Evolutionary conservation across 139 green algal species (phyloP), one percentile per base, ranked within the genome.

Genomic region (Tetraselmis striata): DNA sequence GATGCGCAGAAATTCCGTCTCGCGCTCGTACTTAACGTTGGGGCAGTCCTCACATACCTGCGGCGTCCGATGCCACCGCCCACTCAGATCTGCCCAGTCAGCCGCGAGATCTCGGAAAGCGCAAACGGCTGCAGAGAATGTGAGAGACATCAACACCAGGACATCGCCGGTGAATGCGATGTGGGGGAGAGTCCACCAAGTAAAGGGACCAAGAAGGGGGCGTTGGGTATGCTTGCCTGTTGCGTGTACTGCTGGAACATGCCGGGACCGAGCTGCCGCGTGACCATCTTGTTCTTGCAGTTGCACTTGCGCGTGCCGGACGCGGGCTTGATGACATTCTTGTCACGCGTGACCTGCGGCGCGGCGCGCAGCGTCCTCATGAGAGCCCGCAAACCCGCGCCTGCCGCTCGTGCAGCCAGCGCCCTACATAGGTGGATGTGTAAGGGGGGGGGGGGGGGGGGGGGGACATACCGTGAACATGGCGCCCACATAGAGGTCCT

Each of bases 191-290:
- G 24, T 25, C 59, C 59, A 27, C 59, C 25, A 27, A n/a, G n/a
- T n/a, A n/a, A n/a, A n/a, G n/a, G n/a, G n/a, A n/a, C n/a, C n/a
- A 29, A 1, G 45, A 1, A 29, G 31, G 23, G 0, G 74, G 28
- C 2, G 80, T 24, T 31, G 11, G 74, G 24, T 1, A 11, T 75
- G 22, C 5, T 58, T 28, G 90, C 89, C 85, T 97, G 88, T 27
- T 89, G 90, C 22, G 89, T 88, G 87, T 93, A 99, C 88, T 99
- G 97, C 92, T 99, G 97, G 89, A 94, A 99, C 97, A 99, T 99
- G 83, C 97, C 97, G 0, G 95, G 95, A 0, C 95, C 97, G 1
- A 99, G 86, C 88, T 99, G 96, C 80, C 93, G 88, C 18, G 97
- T 99, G 5, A 96, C 91, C 58, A 99, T 88, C 83, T 96, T 95